phyloP scores from a whole-genome alignment of 306 rosid species.

The Parietaria judaica region DNA sequence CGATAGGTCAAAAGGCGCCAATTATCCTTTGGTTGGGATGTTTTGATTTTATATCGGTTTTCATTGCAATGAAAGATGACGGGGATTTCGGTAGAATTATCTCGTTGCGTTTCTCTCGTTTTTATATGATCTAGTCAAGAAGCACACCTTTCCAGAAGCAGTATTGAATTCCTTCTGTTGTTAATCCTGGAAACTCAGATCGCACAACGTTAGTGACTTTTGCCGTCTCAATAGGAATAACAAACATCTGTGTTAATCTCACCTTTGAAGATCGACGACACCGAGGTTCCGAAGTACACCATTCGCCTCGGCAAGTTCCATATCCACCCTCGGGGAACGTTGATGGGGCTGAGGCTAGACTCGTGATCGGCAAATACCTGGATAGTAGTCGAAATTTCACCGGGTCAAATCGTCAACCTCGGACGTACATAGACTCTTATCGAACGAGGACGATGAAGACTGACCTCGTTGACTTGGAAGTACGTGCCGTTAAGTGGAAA shows the following conservation, averaged over 20 bases:
- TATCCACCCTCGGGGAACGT: slow-evolving; percentile 77
- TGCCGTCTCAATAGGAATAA: slow-evolving; percentile 9
- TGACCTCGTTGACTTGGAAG: slow-evolving; percentile 89
- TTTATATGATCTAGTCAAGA: no score
- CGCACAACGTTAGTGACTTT: slow-evolving; percentile 20
- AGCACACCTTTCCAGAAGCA: slow-evolving; percentile 98
- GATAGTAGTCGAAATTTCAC: slow-evolving; percentile 19
- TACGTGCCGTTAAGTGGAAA: slow-evolving; percentile 90
- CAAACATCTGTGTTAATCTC: slow-evolving; percentile 9
- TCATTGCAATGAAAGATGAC: no score
- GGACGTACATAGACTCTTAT: no score
- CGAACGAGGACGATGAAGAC: slow-evolving; percentile 1
- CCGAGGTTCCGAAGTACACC: slow-evolving; percentile 84
- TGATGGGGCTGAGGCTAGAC: slow-evolving; percentile 58
- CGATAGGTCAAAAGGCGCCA: no score
- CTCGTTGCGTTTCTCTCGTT: no score
- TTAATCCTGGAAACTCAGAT: slow-evolving; percentile 42
- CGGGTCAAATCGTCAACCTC: not conserved
- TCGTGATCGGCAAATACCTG: slow-evolving; percentile 84
- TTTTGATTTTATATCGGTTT: no score
- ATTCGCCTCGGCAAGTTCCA: slow-evolving; percentile 86
- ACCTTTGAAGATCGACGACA: slow-evolving; percentile 67
- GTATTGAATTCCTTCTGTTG: slow-evolving; percentile 73
- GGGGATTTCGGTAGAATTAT: no score
- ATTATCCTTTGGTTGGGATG: no score